These are phyloP conservation scores for Penicillium egyptiacum DNA, from an alignment of 495 filamentous ascomycete genomes.

Conservation along the genomic window DNA sequence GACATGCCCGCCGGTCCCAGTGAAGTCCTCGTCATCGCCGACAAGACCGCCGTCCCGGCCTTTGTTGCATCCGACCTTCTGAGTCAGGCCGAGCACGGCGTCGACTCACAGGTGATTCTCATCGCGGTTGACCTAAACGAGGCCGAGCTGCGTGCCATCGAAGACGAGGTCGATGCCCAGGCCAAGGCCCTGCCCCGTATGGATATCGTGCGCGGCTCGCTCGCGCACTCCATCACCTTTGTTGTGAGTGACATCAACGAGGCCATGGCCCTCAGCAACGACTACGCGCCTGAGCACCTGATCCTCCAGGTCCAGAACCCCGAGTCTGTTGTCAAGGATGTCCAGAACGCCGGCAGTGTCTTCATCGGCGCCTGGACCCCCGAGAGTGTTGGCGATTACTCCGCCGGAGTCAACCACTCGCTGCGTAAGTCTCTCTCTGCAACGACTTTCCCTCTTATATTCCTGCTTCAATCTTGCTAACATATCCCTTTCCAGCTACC, in stretches of 20 bases:
- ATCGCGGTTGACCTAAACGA: constrained; percentile 82
- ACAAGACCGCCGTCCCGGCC: constrained; percentile 82
- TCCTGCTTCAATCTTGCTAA: constrained; percentile 14
- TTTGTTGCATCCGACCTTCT: constrained; percentile 95
- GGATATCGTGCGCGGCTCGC: constrained; percentile 89
- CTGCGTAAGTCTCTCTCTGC: constrained; percentile 68
- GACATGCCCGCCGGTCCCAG: constrained; percentile 98
- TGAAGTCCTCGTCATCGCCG: constrained; percentile 95
- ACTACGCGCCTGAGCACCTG: constrained; percentile 96
- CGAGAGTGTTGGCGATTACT: constrained; percentile 96
- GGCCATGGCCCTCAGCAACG: constrained; percentile 84
- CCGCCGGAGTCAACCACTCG: constrained; percentile 94
- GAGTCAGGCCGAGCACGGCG: constrained; percentile 94
- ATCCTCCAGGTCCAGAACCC: constrained; percentile 85
- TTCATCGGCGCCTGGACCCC: constrained; percentile 96
- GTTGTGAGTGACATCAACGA: constrained; percentile 76
- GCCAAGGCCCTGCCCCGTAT: constrained; percentile 86
- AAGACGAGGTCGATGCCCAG: constrained; percentile 86
- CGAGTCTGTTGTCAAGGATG: constrained; percentile 65
- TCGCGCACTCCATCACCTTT: constrained; percentile 86
- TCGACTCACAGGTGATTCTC: constrained; percentile 91
- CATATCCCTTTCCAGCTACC: constrained; percentile 61
- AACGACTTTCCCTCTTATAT: background rate
- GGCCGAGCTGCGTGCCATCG: constrained; percentile 70
- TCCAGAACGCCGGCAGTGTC: constrained; percentile 94